These are phyloP conservation scores for Trichoderma koningiopsis DNA, from an alignment of 2,329 filamentous ascomycete genomes.

Conservation along the genomic window DNA sequence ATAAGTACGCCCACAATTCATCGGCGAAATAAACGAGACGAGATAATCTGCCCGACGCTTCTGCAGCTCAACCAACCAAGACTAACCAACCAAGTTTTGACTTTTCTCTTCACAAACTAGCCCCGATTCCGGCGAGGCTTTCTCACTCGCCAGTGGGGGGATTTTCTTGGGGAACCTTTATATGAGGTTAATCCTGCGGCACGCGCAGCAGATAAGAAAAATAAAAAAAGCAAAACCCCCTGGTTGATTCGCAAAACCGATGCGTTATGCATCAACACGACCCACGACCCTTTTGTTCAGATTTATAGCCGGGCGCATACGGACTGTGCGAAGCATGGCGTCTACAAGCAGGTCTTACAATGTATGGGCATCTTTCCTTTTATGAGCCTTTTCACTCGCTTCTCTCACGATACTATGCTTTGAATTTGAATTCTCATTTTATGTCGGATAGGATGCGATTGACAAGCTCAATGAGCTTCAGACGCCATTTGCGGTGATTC, in stretches of 20 bases:
- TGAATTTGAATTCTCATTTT: neutral
- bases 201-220: neutral
- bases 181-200: slow-evolving; percentile 5
- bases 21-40: neutral
- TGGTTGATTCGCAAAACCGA: slow-evolving; percentile 31
- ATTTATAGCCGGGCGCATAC: slow-evolving; percentile 28
- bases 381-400: neutral
- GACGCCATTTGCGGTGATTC: slow-evolving; percentile 79
- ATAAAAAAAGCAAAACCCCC: neutral
- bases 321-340: slow-evolving; percentile 34
- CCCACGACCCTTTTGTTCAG: slow-evolving; percentile 31
- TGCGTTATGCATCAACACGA: slow-evolving; percentile 40
- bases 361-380: slow-evolving; percentile 29
- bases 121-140: slow-evolving; percentile 20
- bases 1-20: neutral
- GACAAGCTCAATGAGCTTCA: slow-evolving; percentile 86
- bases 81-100: neutral
- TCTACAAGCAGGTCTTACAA: slow-evolving; percentile 40
- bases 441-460: slow-evolving; percentile 72
- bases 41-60: neutral
- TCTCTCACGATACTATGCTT: neutral
- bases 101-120: neutral
- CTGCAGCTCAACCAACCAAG: neutral
- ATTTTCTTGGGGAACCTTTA: neutral
- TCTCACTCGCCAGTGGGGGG: slow-evolving; percentile 14